These are phyloP conservation scores for Lavandula angustifolia DNA, from an alignment of 257 asterid genomes.

Conservation along the genomic window DNA sequence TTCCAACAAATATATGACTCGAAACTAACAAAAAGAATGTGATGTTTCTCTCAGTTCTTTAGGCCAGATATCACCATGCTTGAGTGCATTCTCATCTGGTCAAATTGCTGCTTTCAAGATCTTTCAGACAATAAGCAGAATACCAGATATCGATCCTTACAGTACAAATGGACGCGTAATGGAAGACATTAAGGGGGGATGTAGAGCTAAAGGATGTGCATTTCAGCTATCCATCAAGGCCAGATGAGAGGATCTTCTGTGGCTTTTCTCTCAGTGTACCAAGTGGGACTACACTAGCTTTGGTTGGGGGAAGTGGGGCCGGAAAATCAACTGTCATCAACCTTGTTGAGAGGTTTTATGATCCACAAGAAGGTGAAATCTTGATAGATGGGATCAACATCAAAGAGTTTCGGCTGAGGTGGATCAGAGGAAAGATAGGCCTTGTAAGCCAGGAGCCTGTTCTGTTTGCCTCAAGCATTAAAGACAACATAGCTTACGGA, in stretches of 20 bases:
- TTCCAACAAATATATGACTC: not conserved
- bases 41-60: constrained; percentile 40
- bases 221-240: constrained; percentile 57
- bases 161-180: constrained; percentile 34
- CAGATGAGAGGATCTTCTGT: constrained; percentile 37
- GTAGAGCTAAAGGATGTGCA: constrained; percentile 47
- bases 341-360: constrained; percentile 59
- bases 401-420: constrained; percentile 48
- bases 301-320: constrained; percentile 62
- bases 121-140: constrained; percentile 41
- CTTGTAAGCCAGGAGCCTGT: constrained; percentile 64
- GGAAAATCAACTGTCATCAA: constrained; percentile 58
- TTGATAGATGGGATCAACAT: constrained; percentile 50
- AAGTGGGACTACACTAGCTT: constrained; percentile 47
- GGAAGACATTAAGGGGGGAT: constrained; percentile 45
- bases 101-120: constrained; percentile 53
- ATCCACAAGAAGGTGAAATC: constrained; percentile 56
- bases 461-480: constrained; percentile 43
- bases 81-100: constrained; percentile 52
- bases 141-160: constrained; percentile 52
- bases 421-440: constrained; percentile 59
- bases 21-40: too few relatives aligned
- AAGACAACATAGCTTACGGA: constrained; percentile 51
- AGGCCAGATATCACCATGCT: constrained; percentile 54
- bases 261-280: constrained; percentile 42